A percentile compares a stretch with the other conserved stretches of the same genome.
These are phyloP conservation scores for Boletus speciosus DNA, from an alignment of 768 basidiomycete species.

Conservation along the genomic window DNA sequence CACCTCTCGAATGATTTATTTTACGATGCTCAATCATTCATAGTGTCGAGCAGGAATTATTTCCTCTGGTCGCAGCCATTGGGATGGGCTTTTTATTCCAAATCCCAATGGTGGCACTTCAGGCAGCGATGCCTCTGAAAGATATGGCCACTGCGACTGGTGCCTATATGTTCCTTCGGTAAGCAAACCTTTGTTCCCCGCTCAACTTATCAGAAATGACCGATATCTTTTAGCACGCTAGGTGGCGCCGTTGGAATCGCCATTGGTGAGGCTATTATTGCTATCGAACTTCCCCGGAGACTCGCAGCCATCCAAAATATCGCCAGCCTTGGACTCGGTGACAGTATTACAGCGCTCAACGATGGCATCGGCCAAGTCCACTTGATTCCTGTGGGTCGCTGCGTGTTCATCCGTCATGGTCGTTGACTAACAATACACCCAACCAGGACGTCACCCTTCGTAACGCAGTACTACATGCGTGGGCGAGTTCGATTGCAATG, in stretches of 20 bases:
- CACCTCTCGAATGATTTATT: not conserved
- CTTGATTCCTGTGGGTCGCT: slow-evolving; percentile 10
- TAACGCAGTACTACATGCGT: slow-evolving; percentile 54
- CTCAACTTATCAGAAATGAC: not conserved
- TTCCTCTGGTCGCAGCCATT: slow-evolving; percentile 57
- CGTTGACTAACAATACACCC: not conserved
- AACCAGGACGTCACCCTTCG: slow-evolving; percentile 49
- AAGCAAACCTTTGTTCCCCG: not conserved
- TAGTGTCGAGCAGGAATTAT: slow-evolving; percentile 60
- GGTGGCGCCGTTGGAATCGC: slow-evolving; percentile 75
- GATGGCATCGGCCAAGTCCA: slow-evolving; percentile 44
- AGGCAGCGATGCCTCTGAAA: slow-evolving; percentile 79
- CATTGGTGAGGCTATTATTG: slow-evolving; percentile 65
- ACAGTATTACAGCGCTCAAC: slow-evolving; percentile 40
- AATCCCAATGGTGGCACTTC: slow-evolving; percentile 66
- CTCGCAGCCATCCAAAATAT: slow-evolving; percentile 35
- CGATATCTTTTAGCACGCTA: slow-evolving; percentile 22
- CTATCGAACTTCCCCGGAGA: slow-evolving; percentile 45
- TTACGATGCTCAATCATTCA: slow-evolving; percentile 1
- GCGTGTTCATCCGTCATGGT: not conserved
- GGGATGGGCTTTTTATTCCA: slow-evolving; percentile 65
- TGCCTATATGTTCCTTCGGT: slow-evolving; percentile 70
- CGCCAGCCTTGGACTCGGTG: slow-evolving; percentile 26
- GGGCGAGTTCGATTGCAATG: slow-evolving; percentile 55
- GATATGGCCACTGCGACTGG: slow-evolving; percentile 80